These are phyloP conservation scores for Tilletiopsis washingtonensis DNA, from an alignment of 1,284 basidiomycete species.

Conservation along the genomic window DNA sequence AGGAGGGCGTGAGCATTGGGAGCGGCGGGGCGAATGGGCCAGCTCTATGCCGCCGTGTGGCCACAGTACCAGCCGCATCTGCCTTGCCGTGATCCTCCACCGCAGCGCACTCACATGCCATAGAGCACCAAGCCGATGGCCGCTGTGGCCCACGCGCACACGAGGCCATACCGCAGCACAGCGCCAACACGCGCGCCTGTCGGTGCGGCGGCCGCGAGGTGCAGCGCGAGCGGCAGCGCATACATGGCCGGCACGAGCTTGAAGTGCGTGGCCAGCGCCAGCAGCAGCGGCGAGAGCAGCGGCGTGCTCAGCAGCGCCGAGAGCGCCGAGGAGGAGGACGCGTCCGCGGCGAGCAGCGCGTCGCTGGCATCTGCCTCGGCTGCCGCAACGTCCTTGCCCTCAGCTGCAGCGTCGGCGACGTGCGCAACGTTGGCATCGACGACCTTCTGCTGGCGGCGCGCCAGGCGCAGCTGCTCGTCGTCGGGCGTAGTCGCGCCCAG, in stretches of 20 bases:
- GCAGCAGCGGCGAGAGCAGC: slow-evolving; percentile 22
- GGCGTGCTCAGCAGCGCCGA: background rate
- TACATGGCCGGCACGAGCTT: slow-evolving; percentile 77
- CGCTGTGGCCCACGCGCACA: slow-evolving; percentile 1
- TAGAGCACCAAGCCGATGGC: slow-evolving; percentile 1
- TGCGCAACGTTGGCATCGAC: too few species aligned
- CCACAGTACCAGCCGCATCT: too few species aligned
- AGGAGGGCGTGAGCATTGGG: background rate
- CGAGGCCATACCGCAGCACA: slow-evolving; percentile 4
- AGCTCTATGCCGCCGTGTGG: too few species aligned
- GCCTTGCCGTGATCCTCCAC: too few species aligned
- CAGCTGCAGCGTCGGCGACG: too few species aligned
- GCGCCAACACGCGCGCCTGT: background rate
- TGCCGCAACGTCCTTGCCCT: background rate
- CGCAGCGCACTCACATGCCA: slow-evolving; percentile 1
- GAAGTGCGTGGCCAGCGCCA: slow-evolving; percentile 37
- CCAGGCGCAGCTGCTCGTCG: background rate
- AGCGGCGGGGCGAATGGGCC: background rate
- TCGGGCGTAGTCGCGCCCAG: background rate
- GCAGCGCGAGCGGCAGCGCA: slow-evolving; percentile 65
- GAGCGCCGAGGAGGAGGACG: background rate
- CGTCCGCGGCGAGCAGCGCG: background rate
- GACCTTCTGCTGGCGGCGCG: background rate
- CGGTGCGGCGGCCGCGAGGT: slow-evolving; percentile 49
- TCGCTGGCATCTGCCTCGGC: background rate